phyloP scores from a whole-genome alignment of 164 flowering plant genomes.

The Houttuynia cordata region DNA sequence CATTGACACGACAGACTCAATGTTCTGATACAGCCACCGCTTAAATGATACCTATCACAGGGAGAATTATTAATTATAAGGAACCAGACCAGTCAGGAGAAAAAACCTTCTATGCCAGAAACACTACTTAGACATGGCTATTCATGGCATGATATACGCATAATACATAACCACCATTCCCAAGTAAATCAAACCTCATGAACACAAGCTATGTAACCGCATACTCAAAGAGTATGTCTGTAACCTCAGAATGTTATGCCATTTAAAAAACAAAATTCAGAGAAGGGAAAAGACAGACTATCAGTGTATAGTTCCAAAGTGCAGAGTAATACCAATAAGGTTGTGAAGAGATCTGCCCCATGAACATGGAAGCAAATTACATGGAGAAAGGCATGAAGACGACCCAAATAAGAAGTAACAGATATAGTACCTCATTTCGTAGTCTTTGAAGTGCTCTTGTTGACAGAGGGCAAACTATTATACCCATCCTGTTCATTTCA shows the following conservation, averaged over 20 bases:
- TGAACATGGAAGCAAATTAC: not conserved
- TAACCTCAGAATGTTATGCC: too few species aligned
- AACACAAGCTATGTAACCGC: too few species aligned
- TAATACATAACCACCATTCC: too few species aligned
- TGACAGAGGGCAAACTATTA: conserved; percentile 59
- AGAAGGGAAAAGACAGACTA: not conserved
- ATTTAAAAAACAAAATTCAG: too few species aligned
- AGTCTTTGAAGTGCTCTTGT: conserved; percentile 79
- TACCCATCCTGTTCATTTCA: conserved; percentile 46
- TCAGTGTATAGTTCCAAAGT: not conserved
- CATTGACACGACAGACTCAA: conserved; percentile 73
- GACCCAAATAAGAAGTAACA: not conserved
- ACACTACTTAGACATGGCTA: too few species aligned
- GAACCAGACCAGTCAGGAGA: not conserved
- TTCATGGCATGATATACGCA: too few species aligned
- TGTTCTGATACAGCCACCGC: conserved; percentile 76
- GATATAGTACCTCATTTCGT: conserved; percentile 94
- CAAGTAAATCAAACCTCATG: too few species aligned
- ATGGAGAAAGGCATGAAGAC: not conserved
- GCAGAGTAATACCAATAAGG: not conserved
- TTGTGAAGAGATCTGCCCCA: not conserved
- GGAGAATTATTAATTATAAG: conserved; percentile 5
- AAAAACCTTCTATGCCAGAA: not conserved
- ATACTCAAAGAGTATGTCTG: too few species aligned
- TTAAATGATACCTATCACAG: conserved; percentile 54